These are phyloP conservation scores for Ophiostoma sp. DNA, from an alignment of 2,329 filamentous ascomycete species.

Conservation along the genomic window DNA sequence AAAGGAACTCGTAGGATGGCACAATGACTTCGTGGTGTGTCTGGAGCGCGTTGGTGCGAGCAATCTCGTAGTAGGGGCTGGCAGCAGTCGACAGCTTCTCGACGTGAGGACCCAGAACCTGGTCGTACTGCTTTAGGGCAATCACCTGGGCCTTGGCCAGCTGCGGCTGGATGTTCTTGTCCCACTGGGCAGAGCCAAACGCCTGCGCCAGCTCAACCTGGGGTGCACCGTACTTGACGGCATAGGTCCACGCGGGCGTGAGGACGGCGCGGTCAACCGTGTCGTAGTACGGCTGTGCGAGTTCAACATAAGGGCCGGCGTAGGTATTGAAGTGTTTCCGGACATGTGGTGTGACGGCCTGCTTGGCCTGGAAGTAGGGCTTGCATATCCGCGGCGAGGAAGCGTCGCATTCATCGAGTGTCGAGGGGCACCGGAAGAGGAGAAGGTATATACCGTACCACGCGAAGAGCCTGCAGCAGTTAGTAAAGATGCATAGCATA, in stretches of 20 bases:
- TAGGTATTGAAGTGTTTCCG: slow-evolving; percentile 83
- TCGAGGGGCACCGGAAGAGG: slow-evolving; percentile 74
- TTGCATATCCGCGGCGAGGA: slow-evolving; percentile 74
- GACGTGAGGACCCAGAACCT: slow-evolving; percentile 68
- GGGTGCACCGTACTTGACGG: slow-evolving; percentile 70
- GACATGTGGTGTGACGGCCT: slow-evolving; percentile 63
- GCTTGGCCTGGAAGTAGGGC: slow-evolving; percentile 67
- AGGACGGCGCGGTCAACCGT: slow-evolving; percentile 59
- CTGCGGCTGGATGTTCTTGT: slow-evolving; percentile 70
- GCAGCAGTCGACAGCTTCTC: slow-evolving; percentile 52
- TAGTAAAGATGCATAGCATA: neutral
- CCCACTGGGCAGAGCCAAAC: slow-evolving; percentile 69
- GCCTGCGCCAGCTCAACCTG: slow-evolving; percentile 61
- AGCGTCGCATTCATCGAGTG: slow-evolving; percentile 60
- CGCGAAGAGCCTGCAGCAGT: slow-evolving; percentile 58
- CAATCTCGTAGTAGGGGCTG: slow-evolving; percentile 67
- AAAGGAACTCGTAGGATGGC: slow-evolving; percentile 67
- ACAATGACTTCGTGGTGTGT: slow-evolving; percentile 68
- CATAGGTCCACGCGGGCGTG: slow-evolving; percentile 60
- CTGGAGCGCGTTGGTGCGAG: slow-evolving; percentile 57
- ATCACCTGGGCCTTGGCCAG: slow-evolving; percentile 59
- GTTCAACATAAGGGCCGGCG: slow-evolving; percentile 73
- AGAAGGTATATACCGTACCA: slow-evolving; percentile 84
- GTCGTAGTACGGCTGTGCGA: slow-evolving; percentile 69
- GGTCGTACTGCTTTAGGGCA: slow-evolving; percentile 61